These are phyloP conservation scores for Pseudogymnoascus verrucosus DNA, from an alignment of 2,329 filamentous ascomycete species.

Conservation along the genomic window DNA sequence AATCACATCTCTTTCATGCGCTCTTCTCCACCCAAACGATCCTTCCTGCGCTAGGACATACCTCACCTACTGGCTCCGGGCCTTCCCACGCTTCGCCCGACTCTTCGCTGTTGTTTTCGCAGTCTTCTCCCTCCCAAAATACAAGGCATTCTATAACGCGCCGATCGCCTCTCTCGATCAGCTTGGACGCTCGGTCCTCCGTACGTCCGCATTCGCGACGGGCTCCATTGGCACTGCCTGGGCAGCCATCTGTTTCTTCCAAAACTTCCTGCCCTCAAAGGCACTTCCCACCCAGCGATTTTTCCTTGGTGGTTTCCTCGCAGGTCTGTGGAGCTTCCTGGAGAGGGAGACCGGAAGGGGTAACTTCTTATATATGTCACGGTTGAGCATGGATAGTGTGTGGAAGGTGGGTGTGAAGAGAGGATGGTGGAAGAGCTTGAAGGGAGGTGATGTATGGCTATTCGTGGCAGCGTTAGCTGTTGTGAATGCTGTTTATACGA, in stretches of 20 bases:
- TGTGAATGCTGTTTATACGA: slow-evolving; percentile 55
- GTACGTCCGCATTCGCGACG: slow-evolving; percentile 69
- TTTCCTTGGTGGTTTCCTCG: slow-evolving; percentile 80
- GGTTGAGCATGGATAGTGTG: slow-evolving; percentile 70
- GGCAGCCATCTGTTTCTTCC: slow-evolving; percentile 86
- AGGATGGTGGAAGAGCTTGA: slow-evolving; percentile 76
- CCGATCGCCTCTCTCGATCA: slow-evolving; percentile 60
- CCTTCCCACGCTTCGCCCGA: slow-evolving; percentile 70
- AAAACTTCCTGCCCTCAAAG: slow-evolving; percentile 64
- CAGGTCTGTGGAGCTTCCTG: slow-evolving; percentile 77
- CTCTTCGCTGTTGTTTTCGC: slow-evolving; percentile 71
- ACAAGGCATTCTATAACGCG: slow-evolving; percentile 58
- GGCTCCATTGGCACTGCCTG: slow-evolving; percentile 80
- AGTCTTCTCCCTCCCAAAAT: slow-evolving; percentile 55
- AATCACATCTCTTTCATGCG: slow-evolving; percentile 79
- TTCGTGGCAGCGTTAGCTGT: slow-evolving; percentile 74
- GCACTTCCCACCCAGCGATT: slow-evolving; percentile 77
- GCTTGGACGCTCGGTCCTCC: slow-evolving; percentile 61
- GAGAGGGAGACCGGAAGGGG: slow-evolving; percentile 56
- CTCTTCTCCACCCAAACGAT: slow-evolving; percentile 77
- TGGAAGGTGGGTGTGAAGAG: slow-evolving; percentile 95
- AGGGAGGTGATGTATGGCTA: slow-evolving; percentile 74
- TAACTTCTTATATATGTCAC: slow-evolving; percentile 70
- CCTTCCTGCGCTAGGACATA: slow-evolving; percentile 85
- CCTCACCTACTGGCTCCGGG: slow-evolving; percentile 75